Conservation (phyloP, 768 basidiomycete species). For the Rhodotorula graminis region DNA sequence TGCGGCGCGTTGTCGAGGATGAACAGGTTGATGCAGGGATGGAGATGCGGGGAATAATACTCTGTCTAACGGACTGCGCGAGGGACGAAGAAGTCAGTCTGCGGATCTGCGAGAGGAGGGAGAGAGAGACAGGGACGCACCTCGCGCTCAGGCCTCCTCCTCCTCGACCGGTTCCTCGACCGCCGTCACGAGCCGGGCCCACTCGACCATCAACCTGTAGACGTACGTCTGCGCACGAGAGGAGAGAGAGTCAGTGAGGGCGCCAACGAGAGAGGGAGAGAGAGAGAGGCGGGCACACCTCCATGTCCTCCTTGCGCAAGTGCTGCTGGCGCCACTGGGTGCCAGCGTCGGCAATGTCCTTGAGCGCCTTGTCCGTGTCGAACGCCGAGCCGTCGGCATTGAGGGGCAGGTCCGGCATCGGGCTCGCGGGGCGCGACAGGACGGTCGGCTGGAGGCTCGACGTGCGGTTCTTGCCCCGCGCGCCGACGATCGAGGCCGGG, state of each 20-base stretch:
- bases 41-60: too few relatives aligned
- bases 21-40: too few relatives aligned
- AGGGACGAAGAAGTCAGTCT: neutral
- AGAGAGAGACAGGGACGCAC: neutral
- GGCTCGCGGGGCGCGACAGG: constrained; percentile 43
- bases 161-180: neutral
- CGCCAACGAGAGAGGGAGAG: neutral
- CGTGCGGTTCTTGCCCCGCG: constrained; percentile 7
- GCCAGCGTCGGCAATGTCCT: constrained; percentile 84
- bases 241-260: neutral
- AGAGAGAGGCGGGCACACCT: constrained; percentile 50
- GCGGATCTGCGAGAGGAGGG: too few relatives aligned
- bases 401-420: constrained; percentile 34
- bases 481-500: constrained; percentile 29
- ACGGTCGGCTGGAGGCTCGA: constrained; percentile 16
- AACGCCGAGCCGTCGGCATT: constrained; percentile 39
- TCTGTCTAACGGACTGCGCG: too few relatives aligned
- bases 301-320: constrained; percentile 82
- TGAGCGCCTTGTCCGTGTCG: constrained; percentile 41
- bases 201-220: constrained; percentile 54
- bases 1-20: too few relatives aligned
- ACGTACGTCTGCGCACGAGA: constrained; percentile 63
- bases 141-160: neutral
- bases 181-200: constrained; percentile 17
- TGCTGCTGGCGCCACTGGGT: constrained; percentile 84